Conservation (phyloP, 495 filamentous ascomycete genomes). For the Penicillium riverlandense region DNA sequence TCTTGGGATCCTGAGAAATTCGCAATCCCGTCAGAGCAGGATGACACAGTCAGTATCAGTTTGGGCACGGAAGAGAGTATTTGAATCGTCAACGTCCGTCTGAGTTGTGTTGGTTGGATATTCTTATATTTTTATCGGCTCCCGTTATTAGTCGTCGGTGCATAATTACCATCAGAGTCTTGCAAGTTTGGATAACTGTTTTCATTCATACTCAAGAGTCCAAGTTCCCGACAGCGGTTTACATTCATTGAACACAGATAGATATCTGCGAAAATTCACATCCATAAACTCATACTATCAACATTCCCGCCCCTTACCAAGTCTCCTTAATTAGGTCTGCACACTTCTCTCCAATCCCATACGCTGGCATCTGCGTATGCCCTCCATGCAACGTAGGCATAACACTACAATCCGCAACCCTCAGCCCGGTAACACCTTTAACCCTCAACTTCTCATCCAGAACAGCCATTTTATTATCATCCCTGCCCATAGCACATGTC, state of each 20-base stretch:
- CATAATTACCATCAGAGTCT: too few relatives aligned
- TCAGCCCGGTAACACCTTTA: slow-evolving; percentile 41
- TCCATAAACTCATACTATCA: background rate
- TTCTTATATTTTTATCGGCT: background rate
- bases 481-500: slow-evolving; percentile 47
- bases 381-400: slow-evolving; percentile 50
- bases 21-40: background rate
- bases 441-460: slow-evolving; percentile 48
- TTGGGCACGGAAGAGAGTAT: slow-evolving; percentile 1
- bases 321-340: slow-evolving; percentile 48
- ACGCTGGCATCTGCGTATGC: slow-evolving; percentile 53
- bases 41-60: slow-evolving; percentile 1
- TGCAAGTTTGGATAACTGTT: too few relatives aligned
- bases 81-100: background rate
- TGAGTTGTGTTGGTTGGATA: background rate
- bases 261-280: too few relatives aligned
- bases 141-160: too few relatives aligned
- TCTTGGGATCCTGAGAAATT: background rate
- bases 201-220: too few relatives aligned
- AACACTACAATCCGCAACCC: slow-evolving; percentile 50
- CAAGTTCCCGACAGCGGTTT: too few relatives aligned
- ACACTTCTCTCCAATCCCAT: slow-evolving; percentile 53
- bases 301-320: slow-evolving; percentile 19
- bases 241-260: too few relatives aligned
- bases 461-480: slow-evolving; percentile 41